Evolutionary conservation across 2,329 filamentous ascomycete genomes (phyloP), one percentile per base, ranked within the genome.

Genomic region (Graphilbum sp.): DNA sequence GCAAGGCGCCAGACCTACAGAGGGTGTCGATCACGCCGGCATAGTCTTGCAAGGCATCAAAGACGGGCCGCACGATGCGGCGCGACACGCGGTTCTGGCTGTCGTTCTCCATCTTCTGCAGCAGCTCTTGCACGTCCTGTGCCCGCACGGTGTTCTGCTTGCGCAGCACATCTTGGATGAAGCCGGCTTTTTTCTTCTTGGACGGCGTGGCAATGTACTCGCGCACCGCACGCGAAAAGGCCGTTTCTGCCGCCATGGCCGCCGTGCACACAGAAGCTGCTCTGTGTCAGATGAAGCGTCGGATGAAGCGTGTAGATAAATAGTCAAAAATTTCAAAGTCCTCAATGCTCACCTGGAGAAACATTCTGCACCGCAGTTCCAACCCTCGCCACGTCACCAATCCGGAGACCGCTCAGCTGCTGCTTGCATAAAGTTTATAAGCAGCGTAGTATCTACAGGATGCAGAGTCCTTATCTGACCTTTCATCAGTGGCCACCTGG

Each of bases 181-280:
- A 37, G 20, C 19, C 19, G 15, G 35, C 27, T 15, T 23, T 37
- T 24, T 37, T 37, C 35, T 37, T 37, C 35, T 37, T 37, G 3
- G 35, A n/a, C 27, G 35, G 35, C 19, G 18, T 32, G 19, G 35
- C 30, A 24, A 32, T 24, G 16, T 21, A 37, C 19, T 32, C 29
- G n/a, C 35, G 35, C 9, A 37, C 35, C n/a, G 35, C 35, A 12
- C 27, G 35, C 15, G 25, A 30, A 24, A 37, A 37, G 2, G 35
- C 27, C 11, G 35, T 32, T 8, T 37, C 35, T 4, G 27, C 32
- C 17, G 35, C n/a, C 29, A n/a, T n/a, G n/a, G n/a, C n/a, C n/a
- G n/a, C n/a, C n/a, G n/a, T n/a, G n/a, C n/a, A n/a, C n/a, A n/a
- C n/a, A n/a, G n/a, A n/a, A n/a, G n/a, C n/a, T n/a, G n/a, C n/a